Evolutionary conservation across 164 flowering plant genomes (phyloP).

Genomic region (Piper longum): DNA sequence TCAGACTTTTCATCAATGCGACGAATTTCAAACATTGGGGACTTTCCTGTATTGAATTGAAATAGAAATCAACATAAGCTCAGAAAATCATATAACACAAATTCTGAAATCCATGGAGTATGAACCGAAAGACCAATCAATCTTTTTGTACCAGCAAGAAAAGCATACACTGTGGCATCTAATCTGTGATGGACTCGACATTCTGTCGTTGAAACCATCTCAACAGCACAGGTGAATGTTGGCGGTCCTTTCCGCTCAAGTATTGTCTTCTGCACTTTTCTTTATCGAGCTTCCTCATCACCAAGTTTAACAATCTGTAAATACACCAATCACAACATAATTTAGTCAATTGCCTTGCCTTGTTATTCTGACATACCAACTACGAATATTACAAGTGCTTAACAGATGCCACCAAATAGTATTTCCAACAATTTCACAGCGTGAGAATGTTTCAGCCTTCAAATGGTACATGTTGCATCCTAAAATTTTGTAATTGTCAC

Average conservation of each 20-base stretch:
- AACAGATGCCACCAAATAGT: not conserved
- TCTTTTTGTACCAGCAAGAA: slow-evolving; percentile 51
- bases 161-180: slow-evolving; percentile 89
- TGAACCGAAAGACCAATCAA: not conserved
- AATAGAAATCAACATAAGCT: not conserved
- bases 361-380: not conserved
- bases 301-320: slow-evolving; percentile 93
- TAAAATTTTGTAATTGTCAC: too few species aligned
- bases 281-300: slow-evolving; percentile 89
- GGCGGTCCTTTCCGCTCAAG: slow-evolving; percentile 98
- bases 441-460: too few species aligned
- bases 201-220: slow-evolving; percentile 74
- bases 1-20: slow-evolving; percentile 33
- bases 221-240: slow-evolving; percentile 87
- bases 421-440: too few species aligned
- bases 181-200: slow-evolving; percentile 85
- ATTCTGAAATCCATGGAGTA: too few species aligned
- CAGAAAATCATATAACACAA: not conserved
- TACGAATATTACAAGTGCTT: too few species aligned
- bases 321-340: too few species aligned
- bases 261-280: slow-evolving; percentile 96
- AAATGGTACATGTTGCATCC: too few species aligned
- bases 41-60: slow-evolving; percentile 32
- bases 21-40: slow-evolving; percentile 65
- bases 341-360: not conserved